A percentile compares a stretch with the other conserved stretches of the same genome.
Evolutionary conservation across 2,329 filamentous ascomycete genomes (phyloP).

Genomic region (Colletotrichum noveboracense): DNA sequence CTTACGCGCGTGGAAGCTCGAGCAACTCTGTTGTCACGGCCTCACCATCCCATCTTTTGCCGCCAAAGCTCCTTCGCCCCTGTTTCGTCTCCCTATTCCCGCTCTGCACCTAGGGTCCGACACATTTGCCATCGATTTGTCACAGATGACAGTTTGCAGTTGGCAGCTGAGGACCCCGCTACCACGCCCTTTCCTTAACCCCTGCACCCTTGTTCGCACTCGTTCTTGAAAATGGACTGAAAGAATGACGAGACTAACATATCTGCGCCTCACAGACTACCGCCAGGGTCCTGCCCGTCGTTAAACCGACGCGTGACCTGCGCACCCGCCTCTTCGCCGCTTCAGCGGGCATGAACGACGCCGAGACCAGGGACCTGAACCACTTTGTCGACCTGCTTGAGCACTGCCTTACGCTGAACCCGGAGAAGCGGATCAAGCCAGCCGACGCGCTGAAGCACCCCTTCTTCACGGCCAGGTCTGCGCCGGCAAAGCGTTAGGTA

Average conservation of each 20-base stretch:
- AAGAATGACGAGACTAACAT: slow-evolving; percentile 17
- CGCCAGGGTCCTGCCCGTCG: slow-evolving; percentile 69
- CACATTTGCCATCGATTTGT: background rate
- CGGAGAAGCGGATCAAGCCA: slow-evolving; percentile 89
- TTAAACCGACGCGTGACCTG: slow-evolving; percentile 82
- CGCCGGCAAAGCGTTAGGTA: slow-evolving; percentile 25
- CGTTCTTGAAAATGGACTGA: background rate
- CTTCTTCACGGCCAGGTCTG: slow-evolving; percentile 69
- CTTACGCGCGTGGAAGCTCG: background rate
- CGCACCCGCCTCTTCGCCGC: slow-evolving; percentile 80
- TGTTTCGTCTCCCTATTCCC: background rate
- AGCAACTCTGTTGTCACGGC: background rate
- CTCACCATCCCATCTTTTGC: slow-evolving; percentile 1
- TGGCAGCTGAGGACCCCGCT: background rate
- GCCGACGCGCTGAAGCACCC: slow-evolving; percentile 86
- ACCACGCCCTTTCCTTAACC: background rate
- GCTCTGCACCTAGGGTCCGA: slow-evolving; percentile 6
- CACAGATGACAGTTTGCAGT: background rate
- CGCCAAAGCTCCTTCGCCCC: background rate
- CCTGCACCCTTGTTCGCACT: background rate
- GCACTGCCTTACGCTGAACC: slow-evolving; percentile 86
- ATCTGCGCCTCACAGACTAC: slow-evolving; percentile 57
- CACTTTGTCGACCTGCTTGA: slow-evolving; percentile 88
- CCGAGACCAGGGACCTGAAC: slow-evolving; percentile 78
- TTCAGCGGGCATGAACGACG: slow-evolving; percentile 74